phyloP scores from a whole-genome alignment of 2,329 filamentous ascomycete species.

The Cercospora sp. region DNA sequence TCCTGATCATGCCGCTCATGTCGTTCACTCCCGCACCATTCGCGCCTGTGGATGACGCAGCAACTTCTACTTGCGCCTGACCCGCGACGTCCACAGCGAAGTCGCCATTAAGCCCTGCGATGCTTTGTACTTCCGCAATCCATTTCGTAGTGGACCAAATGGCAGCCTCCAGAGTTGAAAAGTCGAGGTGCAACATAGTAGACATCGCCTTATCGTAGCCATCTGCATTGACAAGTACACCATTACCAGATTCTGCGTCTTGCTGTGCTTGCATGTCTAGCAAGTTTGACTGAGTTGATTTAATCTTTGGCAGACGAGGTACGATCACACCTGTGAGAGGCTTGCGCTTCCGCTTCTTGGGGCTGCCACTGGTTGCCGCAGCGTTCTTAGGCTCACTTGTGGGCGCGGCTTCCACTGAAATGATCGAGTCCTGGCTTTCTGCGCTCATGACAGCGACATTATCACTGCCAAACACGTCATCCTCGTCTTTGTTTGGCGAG shows the following conservation, averaged over 20 bases:
- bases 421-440: conserved; percentile 27
- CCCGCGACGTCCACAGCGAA: conserved; percentile 29
- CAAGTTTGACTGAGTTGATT: conserved; percentile 32
- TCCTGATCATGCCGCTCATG: conserved; percentile 46
- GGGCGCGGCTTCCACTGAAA: background rate
- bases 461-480: conserved; percentile 6
- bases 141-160: conserved; percentile 67
- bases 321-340: conserved; percentile 61
- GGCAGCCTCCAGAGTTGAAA: conserved; percentile 64
- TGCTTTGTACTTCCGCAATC: conserved; percentile 61
- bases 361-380: conserved; percentile 6
- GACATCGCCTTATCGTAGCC: conserved; percentile 51
- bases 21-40: conserved; percentile 32
- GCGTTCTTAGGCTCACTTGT: conserved; percentile 12
- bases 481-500: conserved; percentile 48
- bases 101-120: conserved; percentile 25
- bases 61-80: conserved; percentile 16
- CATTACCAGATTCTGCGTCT: conserved; percentile 20
- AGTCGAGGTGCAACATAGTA: conserved; percentile 71
- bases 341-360: conserved; percentile 44
- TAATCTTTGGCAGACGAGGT: conserved; percentile 58
- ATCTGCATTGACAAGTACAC: conserved; percentile 31
- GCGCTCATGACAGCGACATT: background rate
- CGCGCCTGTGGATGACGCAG: background rate
- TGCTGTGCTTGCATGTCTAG: conserved; percentile 24